phyloP scores from a whole-genome alignment of 23 red algal species.

The Rhodosorus marinus region DNA sequence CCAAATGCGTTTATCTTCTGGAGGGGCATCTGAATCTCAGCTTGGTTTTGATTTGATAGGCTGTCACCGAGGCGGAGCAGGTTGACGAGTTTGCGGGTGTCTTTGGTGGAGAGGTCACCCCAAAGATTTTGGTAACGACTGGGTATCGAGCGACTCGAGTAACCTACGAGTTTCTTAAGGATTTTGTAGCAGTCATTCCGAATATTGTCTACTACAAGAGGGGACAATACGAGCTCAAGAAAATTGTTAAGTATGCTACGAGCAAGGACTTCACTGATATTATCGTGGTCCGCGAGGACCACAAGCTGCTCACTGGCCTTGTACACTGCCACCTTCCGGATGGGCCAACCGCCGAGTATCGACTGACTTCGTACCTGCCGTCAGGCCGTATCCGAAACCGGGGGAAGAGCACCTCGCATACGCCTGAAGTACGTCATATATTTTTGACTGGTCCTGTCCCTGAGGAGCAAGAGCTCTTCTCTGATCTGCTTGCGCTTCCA shows the following conservation, averaged over 20 bases:
- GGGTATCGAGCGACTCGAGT: slow-evolving; percentile 10
- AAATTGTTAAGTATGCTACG: slow-evolving; percentile 7
- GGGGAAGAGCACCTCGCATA: slow-evolving; percentile 19
- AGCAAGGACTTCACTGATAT: slow-evolving; percentile 41
- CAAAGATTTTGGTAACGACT: slow-evolving; percentile 51
- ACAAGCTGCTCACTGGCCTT: slow-evolving; percentile 10
- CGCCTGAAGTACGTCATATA: too few species aligned
- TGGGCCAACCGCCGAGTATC: slow-evolving; percentile 63
- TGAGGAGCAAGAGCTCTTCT: too few species aligned
- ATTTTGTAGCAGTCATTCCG: slow-evolving; percentile 32
- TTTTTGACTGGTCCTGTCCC: too few species aligned
- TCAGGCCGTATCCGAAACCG: slow-evolving; percentile 19
- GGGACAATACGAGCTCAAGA: slow-evolving; percentile 3
- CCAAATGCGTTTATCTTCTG: too few species aligned
- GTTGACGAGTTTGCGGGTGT: slow-evolving; percentile 64
- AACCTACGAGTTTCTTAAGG: slow-evolving; percentile 44
- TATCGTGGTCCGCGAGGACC: slow-evolving; percentile 32
- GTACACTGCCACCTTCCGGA: slow-evolving; percentile 39
- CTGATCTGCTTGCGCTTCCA: too few species aligned
- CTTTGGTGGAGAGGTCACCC: slow-evolving; percentile 17
- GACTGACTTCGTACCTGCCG: slow-evolving; percentile 34
- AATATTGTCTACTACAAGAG: slow-evolving; percentile 54
- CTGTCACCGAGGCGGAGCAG: slow-evolving; percentile 4
- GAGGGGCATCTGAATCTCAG: background rate
- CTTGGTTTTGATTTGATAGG: too few species aligned